Conservation (phyloP, 2,329 filamentous ascomycete species). For the Pseudogymnoascus sp. region DNA sequence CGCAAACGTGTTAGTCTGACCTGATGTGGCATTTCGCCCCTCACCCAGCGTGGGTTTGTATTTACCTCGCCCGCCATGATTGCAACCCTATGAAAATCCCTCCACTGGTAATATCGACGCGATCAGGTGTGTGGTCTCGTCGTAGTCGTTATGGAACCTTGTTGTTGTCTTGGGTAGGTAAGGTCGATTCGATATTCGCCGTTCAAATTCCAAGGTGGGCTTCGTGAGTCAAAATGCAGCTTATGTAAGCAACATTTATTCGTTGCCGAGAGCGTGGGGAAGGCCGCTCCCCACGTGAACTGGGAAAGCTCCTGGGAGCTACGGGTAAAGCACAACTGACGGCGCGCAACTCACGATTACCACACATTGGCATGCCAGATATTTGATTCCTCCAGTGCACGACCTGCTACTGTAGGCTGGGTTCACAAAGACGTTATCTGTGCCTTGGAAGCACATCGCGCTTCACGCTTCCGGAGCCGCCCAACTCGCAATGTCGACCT, state of each 20-base stretch:
- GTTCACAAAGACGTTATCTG: background rate
- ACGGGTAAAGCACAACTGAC: background rate
- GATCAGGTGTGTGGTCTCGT: constrained; percentile 7
- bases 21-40: background rate
- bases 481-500: constrained; percentile 10
- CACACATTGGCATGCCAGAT: constrained; percentile 3
- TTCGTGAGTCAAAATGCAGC: constrained; percentile 11
- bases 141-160: background rate
- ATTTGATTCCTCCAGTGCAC: constrained; percentile 1
- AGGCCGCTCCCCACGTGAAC: constrained; percentile 12
- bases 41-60: background rate
- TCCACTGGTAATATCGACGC: background rate
- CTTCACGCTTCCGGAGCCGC: background rate
- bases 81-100: constrained; percentile 22
- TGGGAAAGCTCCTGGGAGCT: background rate
- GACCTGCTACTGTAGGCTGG: constrained; percentile 4
- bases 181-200: constrained; percentile 5
- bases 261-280: background rate
- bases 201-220: constrained; percentile 11
- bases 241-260: background rate
- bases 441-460: background rate
- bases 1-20: constrained; percentile 3
- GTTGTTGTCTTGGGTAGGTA: background rate
- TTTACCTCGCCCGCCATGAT: constrained; percentile 42
- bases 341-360: constrained; percentile 1